Base-by-base conservation (phyloP, 306 rosid genomes). In the Boehmeria nivea region DNA sequence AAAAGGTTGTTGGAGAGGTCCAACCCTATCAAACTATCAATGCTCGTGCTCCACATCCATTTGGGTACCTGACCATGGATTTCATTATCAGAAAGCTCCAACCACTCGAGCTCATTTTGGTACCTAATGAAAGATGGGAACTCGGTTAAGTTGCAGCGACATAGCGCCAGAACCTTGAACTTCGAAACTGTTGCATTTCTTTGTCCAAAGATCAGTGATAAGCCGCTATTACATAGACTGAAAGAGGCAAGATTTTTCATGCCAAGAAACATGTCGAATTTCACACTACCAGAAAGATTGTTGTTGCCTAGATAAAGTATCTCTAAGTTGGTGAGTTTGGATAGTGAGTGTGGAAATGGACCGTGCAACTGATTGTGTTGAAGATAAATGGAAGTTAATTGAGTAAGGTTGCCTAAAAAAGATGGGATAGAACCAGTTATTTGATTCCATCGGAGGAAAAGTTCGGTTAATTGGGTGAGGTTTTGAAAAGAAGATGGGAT, bases 291-390 rank as follows among this genome's bases (percentile, higher is more conserved):
- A 21, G 9, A 0, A 50, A 61, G 5, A 19, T 33, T 26, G 56
- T 61, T 61, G 2, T 7, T 0, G 15, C 6, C 2, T 1, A 61
- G 57, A 2, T 1, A 0, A 16, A 61, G 43, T 1, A 0, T 0
- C 31, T 16, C 4, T 25, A 61, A 21, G 18, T 38, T 22, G 12
- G 1, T 47, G 23, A 49, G 66, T 4, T 36, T 36, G 4, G 27
- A 34, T 6, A 61, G 2, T 1, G 57, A 61, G 2, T 6, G 12
- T 34, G 66, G 66, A 61, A 61, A 2, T 6, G 26, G 14, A n/a
- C 67, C 67, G 0, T 6, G 0, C 12, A 50, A 23, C 1, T 14
- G 1, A 17, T 11, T 49, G 0, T 0, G 0, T 0, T 0, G 0
- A 3, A 63, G 51, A 1, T 0, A 0, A 6, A 63, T 31, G 36